Percentiles rank a stretch among this genome's conserved stretches.
These are phyloP conservation scores for Stagonosporopsis tanaceti DNA, from an alignment of 2,329 filamentous ascomycete species.

Conservation along the genomic window DNA sequence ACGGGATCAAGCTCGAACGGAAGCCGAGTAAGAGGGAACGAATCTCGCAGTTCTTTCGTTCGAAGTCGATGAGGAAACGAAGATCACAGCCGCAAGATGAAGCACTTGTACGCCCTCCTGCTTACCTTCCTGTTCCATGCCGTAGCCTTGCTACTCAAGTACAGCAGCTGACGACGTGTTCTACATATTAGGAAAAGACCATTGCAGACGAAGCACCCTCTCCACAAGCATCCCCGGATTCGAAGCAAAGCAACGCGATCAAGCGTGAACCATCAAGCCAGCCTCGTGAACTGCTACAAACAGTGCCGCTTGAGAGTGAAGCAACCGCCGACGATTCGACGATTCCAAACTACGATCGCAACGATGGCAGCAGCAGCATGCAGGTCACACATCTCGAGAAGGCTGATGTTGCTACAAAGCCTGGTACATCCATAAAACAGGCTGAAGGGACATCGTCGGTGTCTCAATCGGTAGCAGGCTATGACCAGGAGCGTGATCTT, in stretches of 20 bases:
- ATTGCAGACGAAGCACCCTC: slow-evolving; percentile 12
- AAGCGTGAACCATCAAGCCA: neutral
- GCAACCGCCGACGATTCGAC: neutral
- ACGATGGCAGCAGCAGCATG: neutral
- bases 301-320: slow-evolving; percentile 1
- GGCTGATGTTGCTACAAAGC: neutral
- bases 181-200: slow-evolving; percentile 27
- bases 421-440: slow-evolving; percentile 15
- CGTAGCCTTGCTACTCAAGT: slow-evolving; percentile 4
- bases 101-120: slow-evolving; percentile 30
- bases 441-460: slow-evolving; percentile 19
- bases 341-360: neutral
- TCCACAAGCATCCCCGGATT: neutral
- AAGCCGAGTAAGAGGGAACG: slow-evolving; percentile 43
- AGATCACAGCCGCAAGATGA: slow-evolving; percentile 27
- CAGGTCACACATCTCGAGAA: neutral
- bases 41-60: slow-evolving; percentile 42
- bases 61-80: slow-evolving; percentile 31
- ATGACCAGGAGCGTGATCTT: slow-evolving; percentile 23
- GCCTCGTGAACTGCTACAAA: neutral
- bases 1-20: slow-evolving; percentile 30
- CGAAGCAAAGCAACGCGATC: neutral
- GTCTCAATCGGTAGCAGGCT: slow-evolving; percentile 23
- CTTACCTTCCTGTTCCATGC: neutral
- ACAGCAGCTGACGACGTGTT: slow-evolving; percentile 29